Evolutionary conservation across 176 grass and related monocot species (phyloP), one percentile per base, ranked within the genome.

Genomic region (Eragrostis curvula): DNA sequence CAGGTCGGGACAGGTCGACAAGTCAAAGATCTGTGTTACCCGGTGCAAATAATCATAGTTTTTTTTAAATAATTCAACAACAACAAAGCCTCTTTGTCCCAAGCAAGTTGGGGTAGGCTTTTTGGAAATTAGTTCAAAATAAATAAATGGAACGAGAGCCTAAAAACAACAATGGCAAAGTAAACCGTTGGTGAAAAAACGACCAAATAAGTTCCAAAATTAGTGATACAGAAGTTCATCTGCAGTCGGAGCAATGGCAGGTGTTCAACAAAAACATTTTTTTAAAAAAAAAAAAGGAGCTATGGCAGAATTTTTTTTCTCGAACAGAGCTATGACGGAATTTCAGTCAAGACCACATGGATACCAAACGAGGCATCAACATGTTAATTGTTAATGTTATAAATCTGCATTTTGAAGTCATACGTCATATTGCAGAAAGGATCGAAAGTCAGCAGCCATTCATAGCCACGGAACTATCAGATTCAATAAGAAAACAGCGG

Each of bases 181-280:
- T 74, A 86, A 53, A 72, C 17, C 20, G 21, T 66, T 9, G 39
- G 45, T 13, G 79, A 40, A 42, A 11, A 52, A 69, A 20, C 43
- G 0, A 68, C n/a, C n/a, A n/a, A n/a, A n/a, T n/a, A n/a, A n/a
- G 23, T 76, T 70, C 66, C 43, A 75, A 36, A 13, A 55, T 57
- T 50, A 71, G 43, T 11, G 28, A 21, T 81, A n/a, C 20, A 75
- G 30, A 70, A 75, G 44, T 81, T 69, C 42, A 41, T 48, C 40
- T 43, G 27, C 18, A 2, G 50, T 36, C 32, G 4, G 32, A 36
- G 32, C 32, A 2, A 36, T 36, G 32, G 32, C 32, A 36, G n/a
- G n/a, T n/a, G n/a, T n/a, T n/a, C n/a, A n/a, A n/a, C n/a, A n/a
- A n/a, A n/a, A n/a, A n/a, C n/a, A n/a, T n/a, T n/a, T n/a, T n/a